These are phyloP conservation scores for Calonectria henricotiae DNA, from an alignment of 2,329 filamentous ascomycete species.

Conservation along the genomic window DNA sequence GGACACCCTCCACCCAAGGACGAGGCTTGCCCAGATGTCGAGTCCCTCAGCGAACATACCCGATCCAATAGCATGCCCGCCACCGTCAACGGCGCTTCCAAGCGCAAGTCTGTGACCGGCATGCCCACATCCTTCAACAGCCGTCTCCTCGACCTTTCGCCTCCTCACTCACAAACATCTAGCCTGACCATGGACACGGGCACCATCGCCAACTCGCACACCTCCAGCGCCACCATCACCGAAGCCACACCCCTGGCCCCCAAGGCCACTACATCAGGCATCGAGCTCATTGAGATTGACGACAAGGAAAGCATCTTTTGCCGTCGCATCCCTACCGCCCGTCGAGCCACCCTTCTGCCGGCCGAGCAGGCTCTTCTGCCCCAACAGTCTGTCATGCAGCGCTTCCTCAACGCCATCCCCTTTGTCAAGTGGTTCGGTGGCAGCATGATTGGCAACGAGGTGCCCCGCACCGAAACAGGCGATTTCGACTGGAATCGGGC, in stretches of 20 bases:
- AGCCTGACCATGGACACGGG: slow-evolving; percentile 73
- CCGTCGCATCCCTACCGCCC: slow-evolving; percentile 78
- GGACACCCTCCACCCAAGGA: slow-evolving; percentile 77
- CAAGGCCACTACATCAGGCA: slow-evolving; percentile 44
- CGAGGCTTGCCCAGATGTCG: slow-evolving; percentile 72
- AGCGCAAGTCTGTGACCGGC: slow-evolving; percentile 53
- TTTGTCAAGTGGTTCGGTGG: slow-evolving; percentile 81
- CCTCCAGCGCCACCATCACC: slow-evolving; percentile 66
- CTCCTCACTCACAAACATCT: slow-evolving; percentile 66
- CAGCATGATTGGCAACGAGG: slow-evolving; percentile 82
- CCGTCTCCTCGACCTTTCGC: slow-evolving; percentile 61
- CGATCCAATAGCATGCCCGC: slow-evolving; percentile 60
- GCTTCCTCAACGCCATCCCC: slow-evolving; percentile 77
- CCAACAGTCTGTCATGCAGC: slow-evolving; percentile 76
- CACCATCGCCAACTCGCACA: slow-evolving; percentile 65
- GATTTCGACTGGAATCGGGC: slow-evolving; percentile 83
- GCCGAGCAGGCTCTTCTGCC: slow-evolving; percentile 81
- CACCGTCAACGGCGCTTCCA: slow-evolving; percentile 47
- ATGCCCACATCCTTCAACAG: slow-evolving; percentile 59
- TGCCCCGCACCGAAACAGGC: slow-evolving; percentile 81
- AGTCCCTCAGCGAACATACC: slow-evolving; percentile 56
- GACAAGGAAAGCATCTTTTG: slow-evolving; percentile 66
- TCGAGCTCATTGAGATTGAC: slow-evolving; percentile 53
- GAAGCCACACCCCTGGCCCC: slow-evolving; percentile 49
- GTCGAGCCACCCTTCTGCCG: slow-evolving; percentile 76